These are phyloP conservation scores for Venustampulla echinocandica DNA, from an alignment of 495 filamentous ascomycete genomes.

Conservation along the genomic window DNA sequence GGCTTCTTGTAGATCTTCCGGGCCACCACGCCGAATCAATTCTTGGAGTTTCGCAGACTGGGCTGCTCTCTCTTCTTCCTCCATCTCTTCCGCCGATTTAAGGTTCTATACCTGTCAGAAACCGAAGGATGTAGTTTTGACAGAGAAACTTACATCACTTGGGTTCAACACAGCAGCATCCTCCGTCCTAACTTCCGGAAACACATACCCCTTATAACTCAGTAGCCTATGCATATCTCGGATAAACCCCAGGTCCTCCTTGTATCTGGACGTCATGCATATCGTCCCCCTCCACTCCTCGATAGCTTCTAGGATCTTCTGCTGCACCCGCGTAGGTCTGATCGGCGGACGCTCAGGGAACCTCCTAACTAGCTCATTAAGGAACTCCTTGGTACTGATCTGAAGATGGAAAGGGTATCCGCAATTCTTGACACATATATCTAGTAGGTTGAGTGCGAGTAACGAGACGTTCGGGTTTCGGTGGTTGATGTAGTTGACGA, in stretches of 20 bases:
- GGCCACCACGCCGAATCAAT: slow-evolving; percentile 83
- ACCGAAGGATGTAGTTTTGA: slow-evolving; percentile 2
- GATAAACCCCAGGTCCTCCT: slow-evolving; percentile 93
- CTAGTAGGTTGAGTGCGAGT: slow-evolving; percentile 83
- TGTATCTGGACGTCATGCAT: slow-evolving; percentile 94
- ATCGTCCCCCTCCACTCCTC: slow-evolving; percentile 98
- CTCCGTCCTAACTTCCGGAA: slow-evolving; percentile 83
- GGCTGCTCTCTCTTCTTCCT: slow-evolving; percentile 87
- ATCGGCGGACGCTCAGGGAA: slow-evolving; percentile 91
- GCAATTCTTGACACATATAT: slow-evolving; percentile 99
- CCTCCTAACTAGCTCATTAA: slow-evolving; percentile 93
- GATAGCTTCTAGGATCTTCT: slow-evolving; percentile 88
- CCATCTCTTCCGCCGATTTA: slow-evolving; percentile 97
- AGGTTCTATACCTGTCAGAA: slow-evolving; percentile 58
- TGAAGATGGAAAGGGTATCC: slow-evolving; percentile 98
- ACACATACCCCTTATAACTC: slow-evolving; percentile 93
- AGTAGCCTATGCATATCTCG: slow-evolving; percentile 95
- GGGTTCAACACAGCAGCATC: slow-evolving; percentile 97
- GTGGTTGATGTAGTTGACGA: slow-evolving; percentile 91
- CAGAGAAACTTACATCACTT: slow-evolving; percentile 65
- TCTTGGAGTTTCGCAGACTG: slow-evolving; percentile 97
- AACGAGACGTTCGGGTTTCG: slow-evolving; percentile 92
- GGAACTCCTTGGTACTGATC: slow-evolving; percentile 96
- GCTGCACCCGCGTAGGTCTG: slow-evolving; percentile 77
- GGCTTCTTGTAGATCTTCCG: slow-evolving; percentile 89